Evolutionary conservation across 805 yeast species (phyloP).

Genomic region (Ogataea glucozyma): DNA sequence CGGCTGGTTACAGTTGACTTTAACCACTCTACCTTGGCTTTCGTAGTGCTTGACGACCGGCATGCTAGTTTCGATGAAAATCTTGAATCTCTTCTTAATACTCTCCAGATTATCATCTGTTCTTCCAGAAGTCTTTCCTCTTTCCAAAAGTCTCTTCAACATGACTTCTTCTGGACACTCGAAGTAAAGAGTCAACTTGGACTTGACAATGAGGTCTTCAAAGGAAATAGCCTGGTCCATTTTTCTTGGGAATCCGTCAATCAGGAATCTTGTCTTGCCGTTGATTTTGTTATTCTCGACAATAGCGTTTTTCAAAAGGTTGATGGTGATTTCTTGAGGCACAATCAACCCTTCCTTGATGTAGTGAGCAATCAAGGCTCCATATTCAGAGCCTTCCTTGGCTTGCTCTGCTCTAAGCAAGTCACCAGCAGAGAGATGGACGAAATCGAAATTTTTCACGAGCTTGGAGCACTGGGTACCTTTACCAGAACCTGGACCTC

Average conservation of each 20-base stretch:
- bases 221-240: conserved; percentile 98
- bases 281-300: conserved; percentile 42
- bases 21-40: conserved; percentile 71
- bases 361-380: conserved; percentile 78
- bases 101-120: conserved; percentile 90
- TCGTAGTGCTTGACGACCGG: conserved; percentile 90
- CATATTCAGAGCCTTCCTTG: conserved; percentile 79
- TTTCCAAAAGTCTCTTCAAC: conserved; percentile 79
- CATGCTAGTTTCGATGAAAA: conserved; percentile 85
- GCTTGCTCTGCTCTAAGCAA: conserved; percentile 88
- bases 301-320: conserved; percentile 79
- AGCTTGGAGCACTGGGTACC: conserved; percentile 93
- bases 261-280: conserved; percentile 66
- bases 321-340: conserved; percentile 90
- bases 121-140: conserved; percentile 95
- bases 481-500: conserved; percentile 98
- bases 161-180: conserved; percentile 82
- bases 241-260: conserved; percentile 97
- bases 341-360: conserved; percentile 90
- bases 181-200: conserved; percentile 70
- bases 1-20: conserved; percentile 74
- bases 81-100: conserved; percentile 83
- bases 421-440: conserved; percentile 96
- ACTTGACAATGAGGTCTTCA: conserved; percentile 73
- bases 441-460: conserved; percentile 77